Percentiles rank a stretch among this genome's conserved stretches.
Evolutionary conservation across 192 early-diverging fungal species (phyloP).

Genomic region (Funneliformis mosseae): DNA sequence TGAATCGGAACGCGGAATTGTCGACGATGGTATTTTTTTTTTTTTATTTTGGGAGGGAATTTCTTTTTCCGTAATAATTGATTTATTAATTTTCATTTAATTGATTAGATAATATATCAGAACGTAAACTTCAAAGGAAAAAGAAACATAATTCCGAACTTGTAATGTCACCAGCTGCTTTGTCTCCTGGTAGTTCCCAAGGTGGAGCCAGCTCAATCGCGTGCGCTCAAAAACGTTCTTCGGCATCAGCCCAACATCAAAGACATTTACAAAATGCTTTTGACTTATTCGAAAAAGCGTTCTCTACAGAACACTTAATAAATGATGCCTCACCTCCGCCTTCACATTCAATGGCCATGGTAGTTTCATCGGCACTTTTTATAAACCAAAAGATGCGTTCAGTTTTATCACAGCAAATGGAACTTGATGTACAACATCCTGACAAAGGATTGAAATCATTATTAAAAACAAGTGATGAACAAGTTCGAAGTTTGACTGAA

Average conservation of each 20-base stretch:
- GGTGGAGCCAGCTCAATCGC: constrained; percentile 16
- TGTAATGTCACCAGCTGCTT: constrained; percentile 1
- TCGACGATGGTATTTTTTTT: neutral
- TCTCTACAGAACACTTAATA: neutral
- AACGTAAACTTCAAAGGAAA: neutral
- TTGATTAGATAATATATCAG: neutral
- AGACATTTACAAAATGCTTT: constrained; percentile 39
- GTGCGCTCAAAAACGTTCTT: neutral
- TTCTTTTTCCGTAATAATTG: neutral
- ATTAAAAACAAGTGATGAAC: constrained; percentile 37
- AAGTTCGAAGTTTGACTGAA: constrained; percentile 35
- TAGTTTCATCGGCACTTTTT: constrained; percentile 33
- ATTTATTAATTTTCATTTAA: neutral
- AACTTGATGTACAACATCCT: constrained; percentile 9
- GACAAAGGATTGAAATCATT: constrained; percentile 18
- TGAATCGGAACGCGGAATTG: neutral
- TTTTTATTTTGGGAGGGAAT: neutral
- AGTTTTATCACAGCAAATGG: neutral
- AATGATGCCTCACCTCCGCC: constrained; percentile 31
- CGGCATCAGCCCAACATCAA: constrained; percentile 19
- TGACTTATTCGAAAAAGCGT: constrained; percentile 34
- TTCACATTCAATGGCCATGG: constrained; percentile 37
- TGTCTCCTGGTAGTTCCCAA: constrained; percentile 27
- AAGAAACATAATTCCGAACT: constrained; percentile 9
- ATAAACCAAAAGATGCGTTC: constrained; percentile 30